Evolutionary conservation across 176 grass and related monocot species (phyloP), one percentile per base, ranked within the genome.

Genomic region (Triticum aestivum): DNA sequence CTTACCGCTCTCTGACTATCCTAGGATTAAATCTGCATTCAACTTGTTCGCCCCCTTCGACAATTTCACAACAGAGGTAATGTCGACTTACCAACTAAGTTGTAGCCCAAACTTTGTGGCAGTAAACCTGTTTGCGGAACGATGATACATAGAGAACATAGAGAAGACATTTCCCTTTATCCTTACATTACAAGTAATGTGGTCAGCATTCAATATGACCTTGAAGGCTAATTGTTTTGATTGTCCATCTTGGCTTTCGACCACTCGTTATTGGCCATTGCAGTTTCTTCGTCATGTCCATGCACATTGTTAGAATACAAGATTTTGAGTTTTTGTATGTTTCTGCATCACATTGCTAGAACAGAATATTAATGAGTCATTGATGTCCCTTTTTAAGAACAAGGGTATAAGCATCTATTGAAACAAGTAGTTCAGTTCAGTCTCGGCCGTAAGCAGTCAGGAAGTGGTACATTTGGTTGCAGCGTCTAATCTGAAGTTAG

Each of bases 341-440:
- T 35, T 11, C 17, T 42, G 17, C 18, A 27, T 81, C 26, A 37
- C 35, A 37, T 81, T 35, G 8, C 23, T 64, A 30, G 32, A 84
- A 84, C 32, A 74, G 63, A 83, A 77, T 78, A 61, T 44, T 56
- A 39, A 80, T 54, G 75, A 77, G 56, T 12, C 20, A 61, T 78
- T 78, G 37, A 51, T 83, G 10, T 81, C 47, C 76, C 29, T 18
- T 80, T 52, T 78, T 78, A 77, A 29, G 74, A 79, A 78, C 32
- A 41, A 68, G 21, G 61, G 61, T 41, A 80, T 80, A 90, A 68
- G 35, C 30, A 42, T 69, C 2, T 44, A 54, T 42, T n/a, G 56
- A 20, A 75, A 49, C 34, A 62, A 61, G 11, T 45, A 44, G 26
- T 65, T 42, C 1, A 73, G 59, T 62, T 86, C 34, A 37, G 10